Base-by-base conservation (phyloP, 1,284 basidiomycete genomes). In the Cystobasidiaceae sp. region DNA sequence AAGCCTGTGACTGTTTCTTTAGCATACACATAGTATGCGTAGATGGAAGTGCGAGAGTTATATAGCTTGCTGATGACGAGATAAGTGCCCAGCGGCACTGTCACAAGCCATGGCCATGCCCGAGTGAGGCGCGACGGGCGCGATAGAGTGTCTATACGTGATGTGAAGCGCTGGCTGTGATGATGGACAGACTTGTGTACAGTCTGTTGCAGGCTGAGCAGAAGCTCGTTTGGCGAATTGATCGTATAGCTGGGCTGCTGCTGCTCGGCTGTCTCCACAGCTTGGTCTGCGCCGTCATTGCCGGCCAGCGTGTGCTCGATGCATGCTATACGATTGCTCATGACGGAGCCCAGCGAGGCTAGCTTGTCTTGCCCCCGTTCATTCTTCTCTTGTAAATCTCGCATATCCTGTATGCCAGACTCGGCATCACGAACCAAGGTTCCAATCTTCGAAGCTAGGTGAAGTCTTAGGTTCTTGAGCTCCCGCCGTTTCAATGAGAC, bases 1-100 rank as follows among this genome's bases (percentile, higher is more conserved):
- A 97, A 96, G 0, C 86, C 86, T 44, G 79, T 79, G 6, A 85
- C 71, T 0, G 93, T 94, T 72, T 89, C 85, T 51, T 81, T 76
- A 0, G 84, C 82, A 67, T 89, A 86, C n/a, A 70, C 70, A 1
- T 82, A 80, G 60, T 88, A 79, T 56, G 85, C 81, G 23, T 71
- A 66, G 66, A 80, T 72, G 72, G 52, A 55, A 6, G 64, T 59
- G 3, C 68, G 59, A 17, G 68, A 67, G 37, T 66, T 67, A 65
- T 73, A 73, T 4, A 72, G 27, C 27, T 56, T 57, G 0, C 56
- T 32, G 0, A 50, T 62, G 21, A 59, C 48, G 46, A 67, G 4
- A 28, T 56, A 57, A 0, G 59, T 27, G 0, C 50, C 62, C 34
- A 73, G 41, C 5, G 72, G 72, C 48, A 69, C 39, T 4, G 70